Evolutionary conservation across 495 filamentous ascomycete species (phyloP), one percentile per base, ranked within the genome.

Genomic region (Lindgomyces ingoldianus): DNA sequence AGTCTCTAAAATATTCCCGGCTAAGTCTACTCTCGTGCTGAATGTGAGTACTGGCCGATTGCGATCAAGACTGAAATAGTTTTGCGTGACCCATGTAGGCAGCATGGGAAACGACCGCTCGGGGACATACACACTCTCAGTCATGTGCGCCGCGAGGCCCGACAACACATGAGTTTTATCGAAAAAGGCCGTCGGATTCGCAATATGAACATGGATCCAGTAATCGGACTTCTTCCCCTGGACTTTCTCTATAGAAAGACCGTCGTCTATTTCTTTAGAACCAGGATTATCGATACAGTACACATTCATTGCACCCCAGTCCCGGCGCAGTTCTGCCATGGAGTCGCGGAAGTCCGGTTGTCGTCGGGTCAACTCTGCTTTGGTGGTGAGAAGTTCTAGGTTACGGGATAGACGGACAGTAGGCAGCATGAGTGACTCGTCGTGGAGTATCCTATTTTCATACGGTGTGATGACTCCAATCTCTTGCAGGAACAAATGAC

Each of bases 101-200:
- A 98, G 73, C 89, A 98, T 96, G 29, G 84, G 79, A 62, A 87
- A 86, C 19, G 82, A 79, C 19, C 84, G 81, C 46, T 93, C 91
- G 0, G 90, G 85, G 8, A 88, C 75, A 69, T 98, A 98, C n/a
- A 87, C 75, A 1, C 84, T 89, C 61, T 87, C 78, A 1, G 82
- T 76, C 27, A 87, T 79, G 29, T 83, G 75, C 30, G 85, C 80
- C 0, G 93, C 92, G 66, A 87, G 82, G 64, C 84, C 76, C 19
- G 87, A 85, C 16, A 90, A 72, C 11, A 76, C 70, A 48, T 85
- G 77, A 18, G 85, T 78, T 12, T 81, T 81, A 1, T 72, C 46
- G 56, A 98, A 80, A 66, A 88, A 89, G n/a, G 94, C 90, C 3
- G 92, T 88, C 1, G 93, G 95, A 70, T 98, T 94, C n/a, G 95